Evolutionary conservation across 495 filamentous ascomycete genomes (phyloP).

Genomic region (Staphylotrichum tortipilum): DNA sequence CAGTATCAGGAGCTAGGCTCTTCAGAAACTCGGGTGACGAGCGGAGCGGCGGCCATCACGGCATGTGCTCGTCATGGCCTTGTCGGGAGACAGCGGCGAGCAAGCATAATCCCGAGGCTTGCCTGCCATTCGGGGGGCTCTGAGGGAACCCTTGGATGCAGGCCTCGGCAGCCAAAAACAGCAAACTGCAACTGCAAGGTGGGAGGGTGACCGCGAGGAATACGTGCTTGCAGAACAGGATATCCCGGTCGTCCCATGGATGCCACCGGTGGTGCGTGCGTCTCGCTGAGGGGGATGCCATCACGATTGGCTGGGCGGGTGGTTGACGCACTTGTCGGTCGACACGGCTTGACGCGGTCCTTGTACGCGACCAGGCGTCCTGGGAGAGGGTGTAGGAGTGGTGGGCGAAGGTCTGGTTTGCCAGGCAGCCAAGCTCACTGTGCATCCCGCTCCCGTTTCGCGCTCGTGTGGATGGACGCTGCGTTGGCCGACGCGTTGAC

Average conservation of each 20-base stretch:
- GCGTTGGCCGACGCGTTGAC: background rate
- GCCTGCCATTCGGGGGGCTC: background rate
- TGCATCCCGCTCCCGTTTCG: background rate
- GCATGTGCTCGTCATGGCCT: background rate
- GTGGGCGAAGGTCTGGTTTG: background rate
- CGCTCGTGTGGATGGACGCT: background rate
- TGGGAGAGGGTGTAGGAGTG: too few species aligned
- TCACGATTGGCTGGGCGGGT: background rate
- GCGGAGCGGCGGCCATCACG: background rate
- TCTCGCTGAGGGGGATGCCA: background rate
- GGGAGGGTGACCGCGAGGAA: background rate
- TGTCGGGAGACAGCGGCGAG: background rate
- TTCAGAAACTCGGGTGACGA: background rate
- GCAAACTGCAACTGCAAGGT: too few species aligned
- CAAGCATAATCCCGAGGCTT: background rate
- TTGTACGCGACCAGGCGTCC: background rate
- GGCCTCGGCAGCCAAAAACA: background rate
- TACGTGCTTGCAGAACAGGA: background rate
- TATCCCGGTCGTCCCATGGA: slow-evolving; percentile 1
- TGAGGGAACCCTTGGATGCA: too few species aligned
- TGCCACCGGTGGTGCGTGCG: background rate
- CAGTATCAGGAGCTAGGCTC: background rate
- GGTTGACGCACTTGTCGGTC: background rate
- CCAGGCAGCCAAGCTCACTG: slow-evolving; percentile 1
- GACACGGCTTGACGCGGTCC: background rate